Base-by-base conservation (phyloP, 2,329 filamentous ascomycete species). In the Fusarium pseudograminearum region DNA sequence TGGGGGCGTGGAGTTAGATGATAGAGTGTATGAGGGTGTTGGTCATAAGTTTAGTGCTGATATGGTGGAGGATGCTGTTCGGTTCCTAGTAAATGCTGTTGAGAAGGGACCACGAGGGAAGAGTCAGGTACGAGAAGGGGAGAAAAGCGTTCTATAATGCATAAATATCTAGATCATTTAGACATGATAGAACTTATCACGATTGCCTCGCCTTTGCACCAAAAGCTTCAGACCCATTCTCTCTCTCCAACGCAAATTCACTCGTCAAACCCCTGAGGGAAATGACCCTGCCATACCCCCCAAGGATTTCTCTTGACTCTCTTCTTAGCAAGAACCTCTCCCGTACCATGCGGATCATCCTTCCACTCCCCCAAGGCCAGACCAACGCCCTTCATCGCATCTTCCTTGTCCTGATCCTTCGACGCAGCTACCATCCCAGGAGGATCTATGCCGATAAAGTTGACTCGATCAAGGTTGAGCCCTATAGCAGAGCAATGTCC, bases 31-130 rank as follows among this genome's bases (percentile, higher is more conserved):
- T 73, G 83, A 88, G 2, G 90, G 87, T 0, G 83, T 90, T 1
- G 90, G 91, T 0, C 93, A 96, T 77, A 82, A 84, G n/a, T 93
- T 93, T 72, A 89, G 86, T 12, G 77, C 82, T 3, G 84, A 79
- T 8, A 95, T 96, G 93, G 83, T 89, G 30, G 79, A 80, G 65
- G 90, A 91, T 74, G 86, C 91, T 6, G 83, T 91, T 14, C 78
- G 79, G 36, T 95, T 93, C 78, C 78, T 95, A 34, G 78, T 85
- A 18, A 80, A 85, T 40, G 81, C 77, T 9, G 80, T 87, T 20
- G 78, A 73, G 14, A 74, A 76, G 57, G 74, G 76, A 42, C 64
- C 76, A 53, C 70, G 72, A 47, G 61, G 57, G 20, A 70, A 54
- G 48, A 56, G 52, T 8, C 70, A 73, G 63, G 66, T 75, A 10